Conservation (phyloP, 139 green algal species). For the Tetradesmus obliquus region DNA sequence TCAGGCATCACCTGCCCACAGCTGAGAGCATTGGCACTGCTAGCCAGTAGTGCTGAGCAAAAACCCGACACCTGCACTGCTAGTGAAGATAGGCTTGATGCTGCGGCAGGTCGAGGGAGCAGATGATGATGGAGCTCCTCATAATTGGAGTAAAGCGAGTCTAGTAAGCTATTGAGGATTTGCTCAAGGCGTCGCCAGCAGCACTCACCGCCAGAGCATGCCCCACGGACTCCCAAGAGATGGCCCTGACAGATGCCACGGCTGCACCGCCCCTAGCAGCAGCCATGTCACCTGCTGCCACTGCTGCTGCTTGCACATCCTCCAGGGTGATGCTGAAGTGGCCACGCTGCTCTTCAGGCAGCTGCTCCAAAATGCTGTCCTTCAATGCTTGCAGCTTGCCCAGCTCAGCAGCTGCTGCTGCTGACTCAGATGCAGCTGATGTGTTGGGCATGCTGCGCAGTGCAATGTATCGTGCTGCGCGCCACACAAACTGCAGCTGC, state of each 20-base stretch:
- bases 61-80: too few species aligned
- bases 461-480: slow-evolving; percentile 3
- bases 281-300: background rate
- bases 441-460: background rate
- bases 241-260: background rate
- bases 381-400: background rate
- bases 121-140: too few species aligned
- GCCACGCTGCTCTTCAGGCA: background rate
- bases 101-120: too few species aligned
- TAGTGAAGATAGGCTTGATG: too few species aligned
- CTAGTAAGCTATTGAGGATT: too few species aligned
- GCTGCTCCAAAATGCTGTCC: background rate
- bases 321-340: slow-evolving; percentile 9
- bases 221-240: slow-evolving; percentile 26
- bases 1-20: background rate
- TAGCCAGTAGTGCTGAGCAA: too few species aligned
- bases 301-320: background rate
- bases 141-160: too few species aligned
- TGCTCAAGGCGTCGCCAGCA: too few species aligned
- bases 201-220: slow-evolving; percentile 7
- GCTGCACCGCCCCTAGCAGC: background rate
- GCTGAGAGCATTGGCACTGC: too few species aligned
- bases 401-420: background rate
- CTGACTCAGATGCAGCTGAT: background rate
- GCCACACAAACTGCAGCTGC: slow-evolving; percentile 38